Evolutionary conservation across 805 yeast genomes (phyloP).

Genomic region (Blastobotrys robertii): DNA sequence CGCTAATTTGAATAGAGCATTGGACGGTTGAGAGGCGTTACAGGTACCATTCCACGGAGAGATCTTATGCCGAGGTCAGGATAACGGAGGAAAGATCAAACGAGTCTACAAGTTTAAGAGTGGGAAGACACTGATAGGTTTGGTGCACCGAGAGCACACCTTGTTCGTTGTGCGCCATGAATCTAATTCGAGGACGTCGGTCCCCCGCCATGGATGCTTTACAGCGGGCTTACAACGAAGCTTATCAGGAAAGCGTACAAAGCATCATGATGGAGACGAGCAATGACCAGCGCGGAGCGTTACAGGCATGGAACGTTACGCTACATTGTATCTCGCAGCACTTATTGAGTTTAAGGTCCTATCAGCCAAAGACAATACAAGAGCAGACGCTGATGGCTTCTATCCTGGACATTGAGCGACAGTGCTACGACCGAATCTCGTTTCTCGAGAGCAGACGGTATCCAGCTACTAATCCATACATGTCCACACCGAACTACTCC

Average conservation of each 20-base stretch:
- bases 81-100: too few relatives aligned
- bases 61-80: too few relatives aligned
- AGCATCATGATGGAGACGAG: constrained; percentile 31
- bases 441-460: constrained; percentile 13
- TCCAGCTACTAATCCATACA: not conserved
- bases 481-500: not conserved
- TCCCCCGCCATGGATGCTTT: constrained; percentile 15
- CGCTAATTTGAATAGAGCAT: too few relatives aligned
- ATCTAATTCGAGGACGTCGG: constrained; percentile 10
- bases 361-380: constrained; percentile 25
- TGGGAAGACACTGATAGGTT: too few relatives aligned
- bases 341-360: constrained; percentile 23
- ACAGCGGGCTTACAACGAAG: constrained; percentile 32
- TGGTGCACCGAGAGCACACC: too few relatives aligned
- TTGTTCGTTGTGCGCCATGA: constrained; percentile 8
- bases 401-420: constrained; percentile 31
- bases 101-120: too few relatives aligned
- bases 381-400: constrained; percentile 28
- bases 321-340: constrained; percentile 25
- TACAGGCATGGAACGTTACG: constrained; percentile 29
- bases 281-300: constrained; percentile 26
- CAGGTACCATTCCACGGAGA: too few relatives aligned
- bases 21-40: too few relatives aligned
- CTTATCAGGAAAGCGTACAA: constrained; percentile 32
- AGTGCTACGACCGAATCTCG: constrained; percentile 29